Conservation (phyloP, 2,329 filamentous ascomycete genomes). For the Xylaria hypoxylon region DNA sequence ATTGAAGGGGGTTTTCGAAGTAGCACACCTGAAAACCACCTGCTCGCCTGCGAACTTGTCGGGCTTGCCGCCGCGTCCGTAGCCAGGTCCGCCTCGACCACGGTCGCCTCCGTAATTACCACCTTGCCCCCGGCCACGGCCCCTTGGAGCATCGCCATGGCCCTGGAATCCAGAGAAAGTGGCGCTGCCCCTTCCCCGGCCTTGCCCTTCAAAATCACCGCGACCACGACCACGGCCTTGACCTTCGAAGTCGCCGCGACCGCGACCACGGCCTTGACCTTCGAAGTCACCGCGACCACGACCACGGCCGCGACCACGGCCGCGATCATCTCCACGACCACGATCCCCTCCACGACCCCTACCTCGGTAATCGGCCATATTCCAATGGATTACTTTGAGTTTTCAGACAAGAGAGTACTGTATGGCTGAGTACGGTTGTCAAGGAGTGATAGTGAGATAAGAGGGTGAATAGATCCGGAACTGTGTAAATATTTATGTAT, state of each 20-base stretch:
- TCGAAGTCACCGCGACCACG: conserved; percentile 28
- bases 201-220: conserved; percentile 35
- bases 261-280: conserved; percentile 40
- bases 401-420: neutral
- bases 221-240: conserved; percentile 40
- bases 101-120: conserved; percentile 34
- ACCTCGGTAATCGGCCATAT: conserved; percentile 33
- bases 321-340: conserved; percentile 25
- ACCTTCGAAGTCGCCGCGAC: conserved; percentile 25
- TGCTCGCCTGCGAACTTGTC: conserved; percentile 45
- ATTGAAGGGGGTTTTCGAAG: neutral
- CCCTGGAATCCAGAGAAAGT: conserved; percentile 35
- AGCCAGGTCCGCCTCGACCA: conserved; percentile 41
- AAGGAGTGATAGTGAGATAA: neutral
- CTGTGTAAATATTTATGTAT: neutral
- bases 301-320: conserved; percentile 42
- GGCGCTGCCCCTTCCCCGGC: conserved; percentile 41
- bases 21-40: conserved; percentile 50
- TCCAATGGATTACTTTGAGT: neutral
- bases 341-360: conserved; percentile 38
- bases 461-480: neutral
- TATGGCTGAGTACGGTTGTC: neutral
- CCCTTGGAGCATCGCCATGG: conserved; percentile 31
- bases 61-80: conserved; percentile 36
- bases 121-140: conserved; percentile 21